Conservation (phyloP, 768 basidiomycete genomes). For the Lactarius sanguifluus region DNA sequence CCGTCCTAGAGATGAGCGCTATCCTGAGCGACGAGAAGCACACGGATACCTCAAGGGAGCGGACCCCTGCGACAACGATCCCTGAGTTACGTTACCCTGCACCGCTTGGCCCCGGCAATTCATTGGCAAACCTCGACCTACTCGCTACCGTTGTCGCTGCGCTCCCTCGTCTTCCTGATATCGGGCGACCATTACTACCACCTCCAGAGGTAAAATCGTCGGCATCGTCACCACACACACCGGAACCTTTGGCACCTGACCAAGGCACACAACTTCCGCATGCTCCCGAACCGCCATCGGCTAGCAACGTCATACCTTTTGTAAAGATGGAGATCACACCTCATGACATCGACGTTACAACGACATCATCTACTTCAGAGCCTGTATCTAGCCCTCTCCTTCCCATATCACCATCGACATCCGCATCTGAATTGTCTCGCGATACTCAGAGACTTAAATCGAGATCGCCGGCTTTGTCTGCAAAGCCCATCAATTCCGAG, state of each 20-base stretch:
- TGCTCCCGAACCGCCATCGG: neutral
- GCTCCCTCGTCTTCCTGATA: conserved; percentile 21
- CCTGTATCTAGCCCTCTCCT: conserved; percentile 24
- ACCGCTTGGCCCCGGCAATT: neutral
- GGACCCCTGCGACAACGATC: neutral
- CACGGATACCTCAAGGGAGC: conserved; percentile 19
- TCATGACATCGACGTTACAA: conserved; percentile 20
- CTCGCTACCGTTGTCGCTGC: conserved; percentile 26
- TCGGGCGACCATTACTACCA: neutral
- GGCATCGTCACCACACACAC: conserved; percentile 3
- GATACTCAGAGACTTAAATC: conserved; percentile 13
- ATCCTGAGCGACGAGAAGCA: conserved; percentile 15
- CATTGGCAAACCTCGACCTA: conserved; percentile 25
- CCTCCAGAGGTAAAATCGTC: conserved; percentile 11
- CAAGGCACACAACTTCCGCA: neutral
- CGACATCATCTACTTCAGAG: conserved; percentile 25
- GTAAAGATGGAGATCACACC: conserved; percentile 20
- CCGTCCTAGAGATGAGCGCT: conserved; percentile 21
- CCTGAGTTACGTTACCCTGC: conserved; percentile 13
- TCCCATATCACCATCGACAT: conserved; percentile 27
- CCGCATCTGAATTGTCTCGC: conserved; percentile 24
- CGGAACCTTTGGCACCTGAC: neutral
- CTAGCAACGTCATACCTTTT: conserved; percentile 4
- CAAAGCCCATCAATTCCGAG: conserved; percentile 9
- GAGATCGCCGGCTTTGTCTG: conserved; percentile 16